These are phyloP conservation scores for Mucor piriformis DNA, from an alignment of 371 early-diverging fungal species.

Conservation along the genomic window DNA sequence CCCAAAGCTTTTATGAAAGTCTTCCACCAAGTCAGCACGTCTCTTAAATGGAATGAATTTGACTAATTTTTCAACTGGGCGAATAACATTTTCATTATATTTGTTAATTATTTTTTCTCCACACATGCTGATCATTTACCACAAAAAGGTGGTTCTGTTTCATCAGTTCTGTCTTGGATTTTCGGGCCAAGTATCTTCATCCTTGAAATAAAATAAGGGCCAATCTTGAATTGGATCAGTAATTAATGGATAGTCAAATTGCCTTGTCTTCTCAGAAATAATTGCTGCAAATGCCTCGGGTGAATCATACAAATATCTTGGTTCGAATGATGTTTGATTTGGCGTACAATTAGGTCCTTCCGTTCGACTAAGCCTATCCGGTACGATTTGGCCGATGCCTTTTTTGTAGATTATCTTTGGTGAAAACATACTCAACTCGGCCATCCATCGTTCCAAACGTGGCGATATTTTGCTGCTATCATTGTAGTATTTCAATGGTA, in stretches of 20 bases:
- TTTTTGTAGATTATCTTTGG: not conserved
- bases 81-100: not conserved
- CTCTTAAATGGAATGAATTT: not conserved
- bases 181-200: not conserved
- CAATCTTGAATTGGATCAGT: slow-evolving; percentile 2
- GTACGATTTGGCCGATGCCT: not conserved
- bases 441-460: slow-evolving; percentile 26
- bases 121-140: not conserved
- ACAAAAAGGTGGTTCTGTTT: not conserved
- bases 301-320: not conserved
- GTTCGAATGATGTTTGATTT: not conserved
- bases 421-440: not conserved
- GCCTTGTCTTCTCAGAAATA: not conserved
- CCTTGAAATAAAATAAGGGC: not conserved
- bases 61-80: not conserved
- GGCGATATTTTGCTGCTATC: slow-evolving; percentile 30
- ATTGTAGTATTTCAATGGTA: slow-evolving; percentile 25
- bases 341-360: not conserved
- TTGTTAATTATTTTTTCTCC: not conserved
- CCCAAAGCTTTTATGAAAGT: slow-evolving; percentile 17
- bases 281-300: not conserved
- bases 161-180: not conserved
- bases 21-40: slow-evolving; percentile 11
- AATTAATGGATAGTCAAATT: not conserved
- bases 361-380: not conserved